Conservation (phyloP, 164 flowering plant genomes). For the Berberis thunbergii region DNA sequence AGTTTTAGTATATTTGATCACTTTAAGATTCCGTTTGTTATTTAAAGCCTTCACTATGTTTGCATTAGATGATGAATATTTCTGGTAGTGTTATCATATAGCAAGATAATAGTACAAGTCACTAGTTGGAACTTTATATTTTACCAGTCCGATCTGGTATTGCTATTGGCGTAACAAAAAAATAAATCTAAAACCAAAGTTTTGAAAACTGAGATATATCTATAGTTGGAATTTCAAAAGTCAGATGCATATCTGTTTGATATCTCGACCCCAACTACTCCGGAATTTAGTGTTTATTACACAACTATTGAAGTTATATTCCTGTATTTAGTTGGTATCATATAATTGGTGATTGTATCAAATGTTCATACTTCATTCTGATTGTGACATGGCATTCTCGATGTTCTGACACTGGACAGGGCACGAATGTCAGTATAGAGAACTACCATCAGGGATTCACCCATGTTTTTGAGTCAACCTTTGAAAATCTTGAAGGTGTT, state of each 20-base stretch:
- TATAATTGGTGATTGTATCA: background rate
- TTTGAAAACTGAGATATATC: no score
- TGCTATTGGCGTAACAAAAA: no score
- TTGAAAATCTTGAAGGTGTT: constrained; percentile 61
- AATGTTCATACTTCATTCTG: background rate
- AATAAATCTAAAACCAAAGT: no score
- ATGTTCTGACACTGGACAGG: constrained; percentile 29
- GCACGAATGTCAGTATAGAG: constrained; percentile 69
- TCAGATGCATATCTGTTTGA: background rate
- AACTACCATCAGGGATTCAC: constrained; percentile 81
- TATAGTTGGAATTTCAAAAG: no score
- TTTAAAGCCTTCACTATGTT: no score
- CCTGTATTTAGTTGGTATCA: background rate
- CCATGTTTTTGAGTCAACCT: constrained; percentile 74
- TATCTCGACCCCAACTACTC: background rate
- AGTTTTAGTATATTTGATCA: no score
- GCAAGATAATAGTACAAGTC: no score
- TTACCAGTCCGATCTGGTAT: no score
- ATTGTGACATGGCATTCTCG: background rate
- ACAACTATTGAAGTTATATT: background rate
- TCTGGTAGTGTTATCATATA: no score
- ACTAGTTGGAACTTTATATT: no score
- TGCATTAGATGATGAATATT: no score
- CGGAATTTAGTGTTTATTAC: background rate
- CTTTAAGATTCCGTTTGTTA: no score